Conservation (phyloP, 176 grass and related monocot genomes). For the Echinochloa phyllopogon region DNA sequence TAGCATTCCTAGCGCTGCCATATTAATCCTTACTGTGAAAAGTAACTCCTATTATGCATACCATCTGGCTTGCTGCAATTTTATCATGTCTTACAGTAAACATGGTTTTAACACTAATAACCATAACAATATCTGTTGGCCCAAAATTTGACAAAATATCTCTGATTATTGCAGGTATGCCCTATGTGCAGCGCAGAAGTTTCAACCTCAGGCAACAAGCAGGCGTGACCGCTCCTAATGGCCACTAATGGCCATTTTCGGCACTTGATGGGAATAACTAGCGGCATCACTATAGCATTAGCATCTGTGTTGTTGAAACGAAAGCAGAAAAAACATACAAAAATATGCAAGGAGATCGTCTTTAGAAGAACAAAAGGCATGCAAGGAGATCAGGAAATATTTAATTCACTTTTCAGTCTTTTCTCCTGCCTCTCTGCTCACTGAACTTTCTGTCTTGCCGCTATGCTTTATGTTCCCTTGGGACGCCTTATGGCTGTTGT, state of each 20-base stretch:
- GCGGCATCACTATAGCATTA: conserved; percentile 29
- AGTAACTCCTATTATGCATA: conserved; percentile 1
- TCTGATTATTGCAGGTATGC: conserved; percentile 62
- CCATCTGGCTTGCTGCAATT: conserved; percentile 3
- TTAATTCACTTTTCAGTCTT: background rate
- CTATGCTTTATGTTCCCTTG: conserved; percentile 33
- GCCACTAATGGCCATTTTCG: conserved; percentile 4
- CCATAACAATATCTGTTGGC: background rate
- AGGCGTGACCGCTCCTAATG: conserved; percentile 45
- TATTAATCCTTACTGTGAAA: conserved; percentile 14
- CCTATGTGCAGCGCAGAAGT: conserved; percentile 91
- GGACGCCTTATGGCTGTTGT: conserved; percentile 26
- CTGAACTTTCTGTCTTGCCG: conserved; percentile 32
- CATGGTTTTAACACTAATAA: background rate
- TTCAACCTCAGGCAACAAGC: conserved; percentile 68
- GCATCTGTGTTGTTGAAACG: conserved; percentile 29
- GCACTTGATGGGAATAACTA: conserved; percentile 36
- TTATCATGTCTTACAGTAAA: background rate
- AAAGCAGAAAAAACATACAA: conserved; percentile 1
- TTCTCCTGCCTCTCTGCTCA: conserved; percentile 12
- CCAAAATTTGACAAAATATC: conserved; percentile 31
- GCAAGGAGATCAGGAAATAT: conserved; percentile 21
- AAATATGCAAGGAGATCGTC: conserved; percentile 11
- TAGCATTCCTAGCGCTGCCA: background rate
- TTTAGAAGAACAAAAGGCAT: background rate